Conservation (phyloP, 352 stramenopile genomes). For the Chrysophaeum taylorii region DNA sequence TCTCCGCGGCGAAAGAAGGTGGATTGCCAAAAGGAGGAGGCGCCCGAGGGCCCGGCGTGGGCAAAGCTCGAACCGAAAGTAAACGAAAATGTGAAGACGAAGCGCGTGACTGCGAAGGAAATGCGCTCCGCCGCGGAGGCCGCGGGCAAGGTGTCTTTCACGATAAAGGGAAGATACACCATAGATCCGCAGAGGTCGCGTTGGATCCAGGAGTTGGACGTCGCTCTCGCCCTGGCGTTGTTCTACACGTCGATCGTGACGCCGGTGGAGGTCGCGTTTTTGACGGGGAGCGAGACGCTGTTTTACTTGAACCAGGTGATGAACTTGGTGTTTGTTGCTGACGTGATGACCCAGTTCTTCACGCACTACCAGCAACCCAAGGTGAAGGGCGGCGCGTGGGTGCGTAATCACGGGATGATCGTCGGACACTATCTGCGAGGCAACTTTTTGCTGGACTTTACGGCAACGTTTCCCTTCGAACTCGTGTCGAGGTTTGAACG, state of each 20-base stretch:
- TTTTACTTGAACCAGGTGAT: constrained; percentile 22
- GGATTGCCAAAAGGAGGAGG: too few species aligned
- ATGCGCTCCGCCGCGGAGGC: too few species aligned
- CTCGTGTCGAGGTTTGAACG: constrained; percentile 16
- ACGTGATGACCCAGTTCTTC: constrained; percentile 30
- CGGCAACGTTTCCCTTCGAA: constrained; percentile 21
- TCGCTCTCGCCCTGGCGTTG: constrained; percentile 17
- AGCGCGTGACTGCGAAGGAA: too few species aligned
- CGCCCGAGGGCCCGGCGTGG: too few species aligned
- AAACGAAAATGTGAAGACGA: too few species aligned
- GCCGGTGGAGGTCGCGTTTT: constrained; percentile 25
- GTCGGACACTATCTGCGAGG: constrained; percentile 20
- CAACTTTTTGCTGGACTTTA: constrained; percentile 19
- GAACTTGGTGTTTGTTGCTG: constrained; percentile 23
- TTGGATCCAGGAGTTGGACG: constrained; percentile 17
- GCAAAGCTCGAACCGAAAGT: too few species aligned
- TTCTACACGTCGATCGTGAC: constrained; percentile 24
- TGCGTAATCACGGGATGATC: constrained; percentile 21
- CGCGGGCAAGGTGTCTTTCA: too few species aligned
- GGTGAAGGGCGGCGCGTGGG: background rate
- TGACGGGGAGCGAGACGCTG: background rate
- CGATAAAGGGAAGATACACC: background rate
- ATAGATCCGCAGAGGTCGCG: background rate
- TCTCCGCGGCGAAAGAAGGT: too few species aligned
- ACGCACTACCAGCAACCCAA: constrained; percentile 14